phyloP scores from a whole-genome alignment of 345 rosid species.

The Tarenaya hassleriana region DNA sequence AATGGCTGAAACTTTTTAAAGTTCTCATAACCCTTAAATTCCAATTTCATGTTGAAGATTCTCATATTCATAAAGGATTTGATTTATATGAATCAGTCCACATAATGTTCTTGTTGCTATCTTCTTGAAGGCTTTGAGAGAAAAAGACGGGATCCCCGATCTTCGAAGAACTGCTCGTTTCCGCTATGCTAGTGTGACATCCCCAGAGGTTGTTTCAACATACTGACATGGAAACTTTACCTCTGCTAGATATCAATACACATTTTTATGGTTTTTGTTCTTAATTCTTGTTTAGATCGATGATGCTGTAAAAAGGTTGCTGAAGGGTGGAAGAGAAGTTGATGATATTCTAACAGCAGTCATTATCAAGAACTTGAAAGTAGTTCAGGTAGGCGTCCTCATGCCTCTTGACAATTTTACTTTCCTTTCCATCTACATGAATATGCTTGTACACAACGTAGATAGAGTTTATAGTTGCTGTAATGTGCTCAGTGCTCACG shows the following conservation, averaged over 20 bases:
- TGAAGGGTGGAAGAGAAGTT: conserved; percentile 62
- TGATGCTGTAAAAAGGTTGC: conserved; percentile 47
- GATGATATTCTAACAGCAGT: conserved; percentile 63
- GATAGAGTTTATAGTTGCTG: neutral
- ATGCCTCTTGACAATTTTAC: conserved; percentile 14
- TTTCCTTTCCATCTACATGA: neutral
- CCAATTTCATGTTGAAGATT: neutral
- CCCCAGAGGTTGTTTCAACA: conserved; percentile 66
- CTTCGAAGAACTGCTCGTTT: conserved; percentile 79
- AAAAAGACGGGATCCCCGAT: conserved; percentile 89
- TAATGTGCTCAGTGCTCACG: conserved; percentile 27
- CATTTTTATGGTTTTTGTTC: conserved; percentile 21
- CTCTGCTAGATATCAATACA: neutral
- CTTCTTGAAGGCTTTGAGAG: conserved; percentile 56
- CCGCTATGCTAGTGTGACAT: conserved; percentile 66
- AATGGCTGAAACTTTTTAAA: neutral
- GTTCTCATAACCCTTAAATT: conserved; percentile 5
- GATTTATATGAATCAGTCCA: neutral
- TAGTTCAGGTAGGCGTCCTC: conserved; percentile 48
- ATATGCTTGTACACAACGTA: neutral
- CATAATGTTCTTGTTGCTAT: conserved; percentile 2
- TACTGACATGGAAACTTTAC: conserved; percentile 11
- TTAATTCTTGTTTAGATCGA: conserved; percentile 48
- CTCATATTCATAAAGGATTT: conserved; percentile 6
- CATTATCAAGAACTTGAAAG: conserved; percentile 76